Base-by-base conservation (phyloP, 2,329 filamentous ascomycete species). In the Apiospora hydei region DNA sequence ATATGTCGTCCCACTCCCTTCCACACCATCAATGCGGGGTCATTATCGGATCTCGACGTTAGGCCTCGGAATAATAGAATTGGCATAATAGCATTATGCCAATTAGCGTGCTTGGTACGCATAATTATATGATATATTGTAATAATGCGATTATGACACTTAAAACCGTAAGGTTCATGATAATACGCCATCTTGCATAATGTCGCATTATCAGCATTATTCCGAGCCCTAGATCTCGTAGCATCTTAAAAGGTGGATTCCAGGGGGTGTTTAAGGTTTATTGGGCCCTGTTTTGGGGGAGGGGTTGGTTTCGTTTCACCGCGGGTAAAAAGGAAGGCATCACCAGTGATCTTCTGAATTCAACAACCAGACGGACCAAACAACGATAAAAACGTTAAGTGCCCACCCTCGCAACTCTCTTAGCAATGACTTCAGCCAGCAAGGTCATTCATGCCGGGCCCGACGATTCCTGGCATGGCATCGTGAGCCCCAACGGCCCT, bases 401-500 rank as follows among this genome's bases (percentile, higher is more conserved):
- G 26, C 34, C 34, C 7, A 38, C 34, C 34, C 34, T 38, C 34
- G 7, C 34, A 38, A 6, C 34, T 6, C 5, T 38, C 7, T 4
- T 8, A 4, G 34, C 7, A 38, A 70, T 70, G 69, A 14, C 51
- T 14, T 38, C 34, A 18, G 72, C 21, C 41, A 41, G 10, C 18
- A 64, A 75, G 67, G 72, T 74, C 47, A 67, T 77, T 13, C 77
- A 78, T 41, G 72, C 72, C 41, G 73, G 75, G 26, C 76, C 77
- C 24, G 74, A 75, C 7, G 77, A 78, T 61, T 74, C 74, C 44
- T 78, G 77, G 77, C 77, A 77, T 51, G 77, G 76, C 6, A 70
- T 74, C n/a, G 76, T 78, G 24, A 72, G 71, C 13, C 75, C 75
- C 11, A 73, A 71, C 6, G 73, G 74, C 26, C 74, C 72, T 30